phyloP scores from a whole-genome alignment of 208 protist genomes.

The Vickermania spadyakhi region DNA sequence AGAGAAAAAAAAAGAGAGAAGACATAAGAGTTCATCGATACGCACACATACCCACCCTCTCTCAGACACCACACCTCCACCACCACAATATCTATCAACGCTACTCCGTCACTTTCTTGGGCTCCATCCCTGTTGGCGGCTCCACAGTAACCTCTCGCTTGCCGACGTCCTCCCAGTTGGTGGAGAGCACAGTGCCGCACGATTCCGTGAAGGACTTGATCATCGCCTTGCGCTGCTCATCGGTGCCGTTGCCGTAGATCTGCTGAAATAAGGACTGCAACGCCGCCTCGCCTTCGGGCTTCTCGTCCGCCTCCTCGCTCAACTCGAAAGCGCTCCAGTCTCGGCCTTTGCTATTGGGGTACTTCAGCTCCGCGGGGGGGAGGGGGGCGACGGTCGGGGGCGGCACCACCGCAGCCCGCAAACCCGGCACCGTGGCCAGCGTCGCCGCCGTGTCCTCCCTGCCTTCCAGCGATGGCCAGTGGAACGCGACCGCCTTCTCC shows the following conservation, averaged over 20 bases:
- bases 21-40: neutral
- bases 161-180: slow-evolving; percentile 94
- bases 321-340: slow-evolving; percentile 73
- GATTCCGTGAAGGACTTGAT: slow-evolving; percentile 94
- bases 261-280: slow-evolving; percentile 91
- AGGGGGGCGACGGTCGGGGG: slow-evolving; percentile 1
- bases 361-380: slow-evolving; percentile 27
- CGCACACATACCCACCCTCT: too few relatives aligned
- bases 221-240: slow-evolving; percentile 90
- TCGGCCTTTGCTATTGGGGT: slow-evolving; percentile 77
- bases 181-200: slow-evolving; percentile 93
- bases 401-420: neutral
- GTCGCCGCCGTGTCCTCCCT: slow-evolving; percentile 5
- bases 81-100: too few relatives aligned
- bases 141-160: slow-evolving; percentile 65
- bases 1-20: neutral
- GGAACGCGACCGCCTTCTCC: slow-evolving; percentile 34
- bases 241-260: slow-evolving; percentile 89
- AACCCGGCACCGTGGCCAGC: too few relatives aligned
- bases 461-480: slow-evolving; percentile 72
- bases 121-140: slow-evolving; percentile 87
- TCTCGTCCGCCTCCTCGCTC: slow-evolving; percentile 74
- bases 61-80: too few relatives aligned
- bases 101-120: slow-evolving; percentile 46
- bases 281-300: slow-evolving; percentile 85